Percentiles rank a stretch among this genome's conserved stretches.
Conservation (phyloP, 1,284 basidiomycete species). For the Neolentinus lepideus region DNA sequence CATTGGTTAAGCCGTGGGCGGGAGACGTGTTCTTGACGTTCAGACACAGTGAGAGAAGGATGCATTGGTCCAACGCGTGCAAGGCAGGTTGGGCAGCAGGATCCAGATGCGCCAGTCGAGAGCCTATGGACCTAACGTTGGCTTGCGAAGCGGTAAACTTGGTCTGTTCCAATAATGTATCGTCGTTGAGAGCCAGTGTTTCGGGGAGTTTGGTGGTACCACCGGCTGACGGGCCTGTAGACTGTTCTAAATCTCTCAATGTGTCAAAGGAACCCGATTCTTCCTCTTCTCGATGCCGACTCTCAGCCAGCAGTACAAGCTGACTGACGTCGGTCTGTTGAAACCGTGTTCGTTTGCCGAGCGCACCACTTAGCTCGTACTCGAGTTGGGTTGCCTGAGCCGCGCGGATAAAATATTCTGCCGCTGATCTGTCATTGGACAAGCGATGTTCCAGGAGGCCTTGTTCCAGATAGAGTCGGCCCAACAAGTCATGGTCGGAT, state of each 20-base stretch:
- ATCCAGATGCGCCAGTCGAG: conserved; percentile 60
- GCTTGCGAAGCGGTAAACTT: conserved; percentile 72
- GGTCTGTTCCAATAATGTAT: conserved; percentile 93
- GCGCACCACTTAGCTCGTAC: conserved; percentile 89
- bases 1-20: conserved; percentile 77
- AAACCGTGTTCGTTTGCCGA: conserved; percentile 94
- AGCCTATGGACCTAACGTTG: conserved; percentile 24
- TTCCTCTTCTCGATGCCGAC: conserved; percentile 41
- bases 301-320: conserved; percentile 91
- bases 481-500: conserved; percentile 56
- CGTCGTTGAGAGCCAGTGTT: conserved; percentile 85
- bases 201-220: conserved; percentile 51
- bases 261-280: conserved; percentile 8
- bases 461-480: conserved; percentile 71
- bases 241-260: conserved; percentile 13
- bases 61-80: conserved; percentile 87
- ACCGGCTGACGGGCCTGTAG: conserved; percentile 5
- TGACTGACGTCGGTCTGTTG: conserved; percentile 85
- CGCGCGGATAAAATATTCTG: conserved; percentile 75
- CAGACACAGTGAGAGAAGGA: conserved; percentile 84
- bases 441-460: conserved; percentile 76
- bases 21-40: conserved; percentile 87
- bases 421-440: conserved; percentile 73
- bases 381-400: conserved; percentile 74
- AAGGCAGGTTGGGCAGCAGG: conserved; percentile 81